phyloP scores from a whole-genome alignment of 2,329 filamentous ascomycete species.

The Penicillium hordei region DNA sequence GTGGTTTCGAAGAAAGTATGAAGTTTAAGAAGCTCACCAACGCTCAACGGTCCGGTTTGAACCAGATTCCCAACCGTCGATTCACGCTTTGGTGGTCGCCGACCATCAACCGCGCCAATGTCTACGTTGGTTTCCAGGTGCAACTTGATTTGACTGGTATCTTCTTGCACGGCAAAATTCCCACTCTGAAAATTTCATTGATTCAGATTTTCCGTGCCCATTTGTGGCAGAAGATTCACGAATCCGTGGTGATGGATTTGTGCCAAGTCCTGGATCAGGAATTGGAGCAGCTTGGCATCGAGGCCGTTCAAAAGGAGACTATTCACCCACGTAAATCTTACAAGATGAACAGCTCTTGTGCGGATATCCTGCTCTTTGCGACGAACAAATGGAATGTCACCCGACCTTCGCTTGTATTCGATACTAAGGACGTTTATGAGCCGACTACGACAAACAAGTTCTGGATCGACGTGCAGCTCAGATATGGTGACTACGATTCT shows the following conservation, averaged over 20 bases:
- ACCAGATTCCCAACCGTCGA: slow-evolving; percentile 97
- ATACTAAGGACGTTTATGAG: slow-evolving; percentile 94
- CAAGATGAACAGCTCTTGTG: slow-evolving; percentile 99
- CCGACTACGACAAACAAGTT: slow-evolving; percentile 97
- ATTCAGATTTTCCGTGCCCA: slow-evolving; percentile 99
- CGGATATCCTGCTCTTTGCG: slow-evolving; percentile 93
- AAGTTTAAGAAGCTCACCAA: slow-evolving; percentile 99
- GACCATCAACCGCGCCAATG: slow-evolving; percentile 91
- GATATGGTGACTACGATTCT: slow-evolving; percentile 97
- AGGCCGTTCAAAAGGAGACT: slow-evolving; percentile 97
- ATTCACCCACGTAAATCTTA: slow-evolving; percentile 99
- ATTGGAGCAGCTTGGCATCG: slow-evolving; percentile 89
- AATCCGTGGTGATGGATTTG: slow-evolving; percentile 97
- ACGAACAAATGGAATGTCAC: slow-evolving; percentile 99
- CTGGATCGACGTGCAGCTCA: slow-evolving; percentile 95
- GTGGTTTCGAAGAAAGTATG: slow-evolving; percentile 64
- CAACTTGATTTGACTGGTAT: slow-evolving; percentile 97
- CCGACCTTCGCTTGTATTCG: slow-evolving; percentile 85
- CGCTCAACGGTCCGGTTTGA: slow-evolving; percentile 91
- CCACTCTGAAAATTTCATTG: slow-evolving; percentile 93
- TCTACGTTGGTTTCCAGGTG: slow-evolving; percentile 99
- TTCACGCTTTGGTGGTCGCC: slow-evolving; percentile 98
- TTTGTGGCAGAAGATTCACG: slow-evolving; percentile 99
- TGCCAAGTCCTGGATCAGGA: slow-evolving; percentile 99
- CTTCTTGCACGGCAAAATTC: slow-evolving; percentile 98